Evolutionary conservation across 805 yeast genomes (phyloP).

Genomic region (Cyberlindnera galapagoensis): DNA sequence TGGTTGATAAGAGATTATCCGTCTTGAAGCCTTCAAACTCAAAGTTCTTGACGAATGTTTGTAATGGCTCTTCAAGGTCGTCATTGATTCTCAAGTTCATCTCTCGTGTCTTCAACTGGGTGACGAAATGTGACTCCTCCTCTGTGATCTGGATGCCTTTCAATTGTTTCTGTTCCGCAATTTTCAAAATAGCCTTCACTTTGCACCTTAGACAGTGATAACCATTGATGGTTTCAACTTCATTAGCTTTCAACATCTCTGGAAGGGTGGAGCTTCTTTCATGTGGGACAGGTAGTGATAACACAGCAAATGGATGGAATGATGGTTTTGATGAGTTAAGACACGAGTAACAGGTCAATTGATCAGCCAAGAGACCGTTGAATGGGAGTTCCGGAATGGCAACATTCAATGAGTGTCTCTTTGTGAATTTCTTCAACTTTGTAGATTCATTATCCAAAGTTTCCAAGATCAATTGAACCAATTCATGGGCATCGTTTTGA

Average conservation of each 20-base stretch:
- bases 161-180: slow-evolving; percentile 23
- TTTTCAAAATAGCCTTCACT: slow-evolving; percentile 34
- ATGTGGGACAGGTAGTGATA: slow-evolving; percentile 71
- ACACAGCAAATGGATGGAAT: slow-evolving; percentile 57
- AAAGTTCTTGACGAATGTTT: slow-evolving; percentile 41
- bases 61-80: slow-evolving; percentile 49
- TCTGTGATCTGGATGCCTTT: slow-evolving; percentile 12
- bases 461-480: slow-evolving; percentile 75
- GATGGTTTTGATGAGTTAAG: slow-evolving; percentile 51
- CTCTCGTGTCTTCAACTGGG: slow-evolving; percentile 30
- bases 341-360: slow-evolving; percentile 67
- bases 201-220: slow-evolving; percentile 78
- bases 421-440: slow-evolving; percentile 30
- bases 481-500: slow-evolving; percentile 95
- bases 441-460: slow-evolving; percentile 63
- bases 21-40: slow-evolving; percentile 37
- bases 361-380: slow-evolving; percentile 57
- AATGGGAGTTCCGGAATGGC: slow-evolving; percentile 66
- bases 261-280: slow-evolving; percentile 38
- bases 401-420: slow-evolving; percentile 12
- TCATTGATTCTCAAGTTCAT: slow-evolving; percentile 49
- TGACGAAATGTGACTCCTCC: slow-evolving; percentile 29
- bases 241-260: slow-evolving; percentile 48
- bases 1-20: slow-evolving; percentile 49
- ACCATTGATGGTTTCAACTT: slow-evolving; percentile 65